Conservation (phyloP, 371 early-diverging fungal species). For the Aphelidium insulamus region DNA sequence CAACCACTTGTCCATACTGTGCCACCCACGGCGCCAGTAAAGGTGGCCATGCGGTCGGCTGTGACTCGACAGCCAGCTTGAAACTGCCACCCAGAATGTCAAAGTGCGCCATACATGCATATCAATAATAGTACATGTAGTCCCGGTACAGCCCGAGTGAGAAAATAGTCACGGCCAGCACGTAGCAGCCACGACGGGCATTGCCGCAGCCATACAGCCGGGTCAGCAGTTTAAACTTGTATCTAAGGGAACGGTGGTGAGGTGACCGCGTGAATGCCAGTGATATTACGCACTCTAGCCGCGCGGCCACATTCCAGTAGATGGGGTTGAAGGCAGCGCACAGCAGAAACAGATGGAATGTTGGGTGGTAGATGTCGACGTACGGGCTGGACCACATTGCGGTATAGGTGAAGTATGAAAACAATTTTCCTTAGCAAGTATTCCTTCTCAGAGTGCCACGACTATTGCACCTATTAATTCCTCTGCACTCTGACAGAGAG, state of each 20-base stretch:
- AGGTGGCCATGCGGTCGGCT: too few species aligned
- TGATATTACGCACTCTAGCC: constrained; percentile 15
- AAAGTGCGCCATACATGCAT: neutral
- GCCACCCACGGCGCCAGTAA: too few species aligned
- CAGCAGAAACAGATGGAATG: too few species aligned
- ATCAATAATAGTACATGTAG: constrained; percentile 29
- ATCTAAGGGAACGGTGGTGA: constrained; percentile 6
- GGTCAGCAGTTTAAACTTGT: constrained; percentile 41
- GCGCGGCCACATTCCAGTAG: constrained; percentile 75
- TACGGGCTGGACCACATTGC: too few species aligned
- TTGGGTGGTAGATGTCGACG: too few species aligned
- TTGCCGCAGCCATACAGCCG: constrained; percentile 43
- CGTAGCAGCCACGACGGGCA: constrained; percentile 46
- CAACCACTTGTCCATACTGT: too few species aligned
- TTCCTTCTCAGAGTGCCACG: too few species aligned
- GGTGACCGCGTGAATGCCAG: neutral
- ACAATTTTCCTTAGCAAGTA: too few species aligned
- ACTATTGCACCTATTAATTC: too few species aligned
- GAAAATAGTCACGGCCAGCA: constrained; percentile 56
- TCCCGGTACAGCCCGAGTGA: constrained; percentile 58
- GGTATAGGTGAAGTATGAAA: too few species aligned
- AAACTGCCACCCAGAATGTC: neutral
- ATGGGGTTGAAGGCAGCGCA: constrained; percentile 76
- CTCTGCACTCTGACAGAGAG: too few species aligned
- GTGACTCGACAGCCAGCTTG: neutral